Evolutionary conservation across 2,329 filamentous ascomycete species (phyloP), one percentile per base, ranked within the genome.

Genomic region (Alternaria viburni): DNA sequence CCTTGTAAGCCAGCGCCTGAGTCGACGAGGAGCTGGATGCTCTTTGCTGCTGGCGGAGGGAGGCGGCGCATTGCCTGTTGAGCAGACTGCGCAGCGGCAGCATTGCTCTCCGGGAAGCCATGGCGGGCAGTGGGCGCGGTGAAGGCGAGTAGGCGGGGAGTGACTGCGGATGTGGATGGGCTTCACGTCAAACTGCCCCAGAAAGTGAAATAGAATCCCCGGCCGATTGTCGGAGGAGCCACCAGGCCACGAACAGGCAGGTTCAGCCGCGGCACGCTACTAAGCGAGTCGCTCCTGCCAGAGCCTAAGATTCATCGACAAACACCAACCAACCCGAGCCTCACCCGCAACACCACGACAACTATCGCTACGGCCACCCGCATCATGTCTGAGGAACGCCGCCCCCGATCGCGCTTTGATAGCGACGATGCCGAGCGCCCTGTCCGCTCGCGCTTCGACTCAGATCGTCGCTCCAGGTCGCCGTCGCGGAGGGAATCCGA

Each of bases 1-100:
- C 93, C 86, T 99, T 99, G 89, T 98, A 98, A 76, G 94, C 94
- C 68, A 98, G 89, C 67, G 96, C 95, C 59, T 93, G 96, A 71
- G 95, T 98, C 59, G 94, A 97, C 69, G 89, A 91, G 46, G 83
- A 81, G 73, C 75, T 80, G 72, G 83, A 81, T 52, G 75, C 72
- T 47, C 78, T 71, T 71, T 67, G 64, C 69, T 80, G 74, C 74
- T 73, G 66, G 57, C 70, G 74, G 62, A 67, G 51, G 58, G 69
- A 63, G 58, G 67, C 65, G 62, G 71, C 69, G 69, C 72, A 74
- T 64, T 72, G 76, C 56, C 68, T 66, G 59, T 57, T 64, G 65
- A 76, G 69, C 70, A 75, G 59, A 67, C 68, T 75, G 75, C 73
- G 79, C 67, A 79, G 66, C 30, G 79, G 78, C 74, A 80, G 76